Evolutionary conservation across 139 green algal species (phyloP).

Genomic region (Protoeuglena noctilucae): DNA sequence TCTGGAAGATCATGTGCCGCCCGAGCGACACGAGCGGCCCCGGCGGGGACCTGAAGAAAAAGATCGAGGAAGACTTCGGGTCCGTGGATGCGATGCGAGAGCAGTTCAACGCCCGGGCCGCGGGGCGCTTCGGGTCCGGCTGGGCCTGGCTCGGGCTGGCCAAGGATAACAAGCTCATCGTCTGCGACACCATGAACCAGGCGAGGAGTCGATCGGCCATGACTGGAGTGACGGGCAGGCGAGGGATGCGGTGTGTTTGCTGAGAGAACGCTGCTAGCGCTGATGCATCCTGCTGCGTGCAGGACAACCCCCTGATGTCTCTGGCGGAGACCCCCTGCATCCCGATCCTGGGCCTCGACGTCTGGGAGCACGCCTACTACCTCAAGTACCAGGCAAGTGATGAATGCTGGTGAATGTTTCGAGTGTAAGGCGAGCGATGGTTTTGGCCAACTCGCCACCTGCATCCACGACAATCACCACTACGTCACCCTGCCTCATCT

Average conservation of each 20-base stretch:
- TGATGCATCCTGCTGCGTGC: background rate
- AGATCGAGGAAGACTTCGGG: slow-evolving; percentile 48
- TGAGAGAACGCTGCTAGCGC: no score
- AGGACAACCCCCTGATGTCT: slow-evolving; percentile 50
- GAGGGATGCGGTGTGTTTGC: no score
- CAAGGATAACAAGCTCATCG: slow-evolving; percentile 38
- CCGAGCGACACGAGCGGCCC: slow-evolving; percentile 23
- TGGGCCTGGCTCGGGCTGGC: slow-evolving; percentile 65
- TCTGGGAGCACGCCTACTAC: slow-evolving; percentile 49
- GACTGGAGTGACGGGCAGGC: no score
- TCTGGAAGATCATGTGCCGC: slow-evolving; percentile 39
- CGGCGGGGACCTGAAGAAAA: slow-evolving; percentile 30
- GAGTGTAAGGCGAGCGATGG: no score
- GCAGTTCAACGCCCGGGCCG: slow-evolving; percentile 60
- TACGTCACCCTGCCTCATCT: no score
- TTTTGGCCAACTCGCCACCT: no score
- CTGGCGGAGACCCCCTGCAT: slow-evolving; percentile 36
- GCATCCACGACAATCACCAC: no score
- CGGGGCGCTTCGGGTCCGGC: slow-evolving; percentile 53
- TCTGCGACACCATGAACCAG: slow-evolving; percentile 63
- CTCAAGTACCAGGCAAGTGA: no score
- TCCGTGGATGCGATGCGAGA: slow-evolving; percentile 54
- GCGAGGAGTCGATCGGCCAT: no score
- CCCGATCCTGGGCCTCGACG: slow-evolving; percentile 51
- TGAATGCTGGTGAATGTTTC: no score